These are phyloP conservation scores for Clarkia xantiana DNA, from an alignment of 345 rosid species.

Conservation along the genomic window DNA sequence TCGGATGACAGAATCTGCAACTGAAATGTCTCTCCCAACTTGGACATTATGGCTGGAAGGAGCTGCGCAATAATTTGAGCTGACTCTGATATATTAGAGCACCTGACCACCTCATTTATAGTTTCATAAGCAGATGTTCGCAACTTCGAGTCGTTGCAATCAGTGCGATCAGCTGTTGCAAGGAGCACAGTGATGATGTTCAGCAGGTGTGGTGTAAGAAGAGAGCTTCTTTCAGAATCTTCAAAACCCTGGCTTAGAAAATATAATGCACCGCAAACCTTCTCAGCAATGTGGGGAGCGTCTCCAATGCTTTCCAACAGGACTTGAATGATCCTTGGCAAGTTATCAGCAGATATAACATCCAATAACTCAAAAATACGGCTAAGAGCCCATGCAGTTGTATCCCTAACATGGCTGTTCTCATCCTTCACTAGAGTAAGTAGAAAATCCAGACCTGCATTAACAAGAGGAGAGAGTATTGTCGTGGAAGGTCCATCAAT, in stretches of 20 bases:
- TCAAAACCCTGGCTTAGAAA: constrained; percentile 91
- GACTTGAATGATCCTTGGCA: constrained; percentile 42
- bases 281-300: constrained; percentile 79
- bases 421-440: constrained; percentile 67
- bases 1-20: constrained; percentile 58
- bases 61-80: constrained; percentile 52
- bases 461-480: constrained; percentile 68
- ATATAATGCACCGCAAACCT: constrained; percentile 89
- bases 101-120: constrained; percentile 81
- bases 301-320: constrained; percentile 64
- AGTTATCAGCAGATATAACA: constrained; percentile 52
- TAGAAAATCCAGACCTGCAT: constrained; percentile 64
- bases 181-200: constrained; percentile 50
- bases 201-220: constrained; percentile 54
- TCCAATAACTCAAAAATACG: constrained; percentile 88
- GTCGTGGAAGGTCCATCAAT: constrained; percentile 77
- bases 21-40: constrained; percentile 58
- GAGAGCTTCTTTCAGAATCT: constrained; percentile 52
- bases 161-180: constrained; percentile 59
- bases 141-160: constrained; percentile 59
- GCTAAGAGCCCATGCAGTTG: constrained; percentile 91
- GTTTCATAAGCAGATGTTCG: constrained; percentile 79
- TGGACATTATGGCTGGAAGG: constrained; percentile 63
- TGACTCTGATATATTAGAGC: constrained; percentile 54
- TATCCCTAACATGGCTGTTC: constrained; percentile 86